Evolutionary conservation across 192 early-diverging fungal species (phyloP), one percentile per base, ranked within the genome.

Genomic region (Backusella westeae): DNA sequence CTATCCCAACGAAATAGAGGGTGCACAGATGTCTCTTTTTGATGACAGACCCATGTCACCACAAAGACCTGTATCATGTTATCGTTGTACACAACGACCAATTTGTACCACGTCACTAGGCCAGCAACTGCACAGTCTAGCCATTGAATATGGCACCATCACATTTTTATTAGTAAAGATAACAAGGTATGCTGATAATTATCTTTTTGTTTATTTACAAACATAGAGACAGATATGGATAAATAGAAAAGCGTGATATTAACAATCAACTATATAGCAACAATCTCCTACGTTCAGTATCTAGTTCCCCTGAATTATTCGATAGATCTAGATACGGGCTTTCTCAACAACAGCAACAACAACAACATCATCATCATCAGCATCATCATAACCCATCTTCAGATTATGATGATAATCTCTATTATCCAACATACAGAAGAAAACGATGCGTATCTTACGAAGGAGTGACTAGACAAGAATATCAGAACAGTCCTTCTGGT

Each of bases 61-160:
- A 53, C 53, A 53, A 44, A 46, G 42, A 29, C 32, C 42, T 69
- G 44, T 63, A 52, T 69, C 77, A 7, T 78, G 77, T 39, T 67
- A 59, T 32, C 77, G 69, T 34, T 73, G 68, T 36, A 35, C 44
- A 7, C 77, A 74, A 56, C 32, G 52, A 63, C 17, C 49, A 21
- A n/a, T 67, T 72, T n/a, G 36, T 10, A 63, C 44, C 6, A 72
- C 69, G n/a, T 34, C 46, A 23, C 46, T 56, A 34, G 36, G 52
- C 1, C 59, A 76, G 15, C 76, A 72, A 46, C 34, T 73, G 26
- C 67, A 81, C 38, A 56, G 38, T 71, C 14, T 81, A 19, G 68
- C 69, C 34, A 66, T 81, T 68, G 71, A 72, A 19, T 81, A 81
- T 71, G 80, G 80, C 34, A 42, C 52, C 9, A 77, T 81, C 34